A percentile compares a stretch with the other conserved stretches of the same genome.
Evolutionary conservation across 345 rosid species (phyloP).

Genomic region (Excoecaria cochinchinensis): DNA sequence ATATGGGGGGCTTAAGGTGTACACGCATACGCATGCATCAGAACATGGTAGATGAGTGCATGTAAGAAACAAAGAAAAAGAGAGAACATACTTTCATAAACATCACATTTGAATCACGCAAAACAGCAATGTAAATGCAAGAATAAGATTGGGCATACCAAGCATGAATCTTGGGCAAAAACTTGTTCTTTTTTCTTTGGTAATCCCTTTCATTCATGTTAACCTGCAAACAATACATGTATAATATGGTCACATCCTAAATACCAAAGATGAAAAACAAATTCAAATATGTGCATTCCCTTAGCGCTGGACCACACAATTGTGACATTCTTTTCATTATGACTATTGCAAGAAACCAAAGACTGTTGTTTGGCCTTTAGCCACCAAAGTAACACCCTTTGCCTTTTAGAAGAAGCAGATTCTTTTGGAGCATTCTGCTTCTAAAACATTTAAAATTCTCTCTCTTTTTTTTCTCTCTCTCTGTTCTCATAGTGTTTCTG

Average conservation of each 20-base stretch:
- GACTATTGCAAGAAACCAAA: background rate
- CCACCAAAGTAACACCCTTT: too few species aligned
- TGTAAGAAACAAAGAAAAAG: background rate
- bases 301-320: background rate
- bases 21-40: background rate
- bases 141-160: slow-evolving; percentile 50
- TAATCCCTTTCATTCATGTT: slow-evolving; percentile 95
- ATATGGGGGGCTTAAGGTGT: background rate
- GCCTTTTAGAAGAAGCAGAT: too few species aligned
- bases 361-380: too few species aligned
- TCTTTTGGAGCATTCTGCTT: too few species aligned
- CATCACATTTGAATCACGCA: background rate
- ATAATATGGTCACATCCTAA: background rate
- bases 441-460: too few species aligned
- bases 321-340: background rate
- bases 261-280: background rate
- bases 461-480: too few species aligned
- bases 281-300: background rate
- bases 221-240: slow-evolving; percentile 47
- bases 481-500: too few species aligned
- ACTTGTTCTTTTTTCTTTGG: slow-evolving; percentile 96
- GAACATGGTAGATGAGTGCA: background rate
- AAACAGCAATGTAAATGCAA: background rate
- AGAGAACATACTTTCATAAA: background rate
- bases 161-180: slow-evolving; percentile 95